phyloP scores from a whole-genome alignment of 192 early-diverging fungal genomes.

The Backusella liffmaniae region DNA sequence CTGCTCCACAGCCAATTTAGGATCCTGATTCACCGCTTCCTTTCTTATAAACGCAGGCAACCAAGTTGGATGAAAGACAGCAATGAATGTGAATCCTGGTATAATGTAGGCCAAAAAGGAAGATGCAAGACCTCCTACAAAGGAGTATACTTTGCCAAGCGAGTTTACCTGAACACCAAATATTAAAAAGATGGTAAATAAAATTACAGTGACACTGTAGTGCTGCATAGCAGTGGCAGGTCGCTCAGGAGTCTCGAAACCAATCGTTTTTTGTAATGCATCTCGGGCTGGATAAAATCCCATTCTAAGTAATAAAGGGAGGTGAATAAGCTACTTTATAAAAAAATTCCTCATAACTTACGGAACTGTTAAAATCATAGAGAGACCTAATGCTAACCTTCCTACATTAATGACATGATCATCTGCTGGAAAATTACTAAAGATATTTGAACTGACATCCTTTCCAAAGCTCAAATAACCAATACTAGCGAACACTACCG shows the following conservation, averaged over 20 bases:
- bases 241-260: slow-evolving; percentile 35
- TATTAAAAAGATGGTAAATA: slow-evolving; percentile 38
- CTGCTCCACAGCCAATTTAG: neutral
- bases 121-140: slow-evolving; percentile 49
- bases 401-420: slow-evolving; percentile 61
- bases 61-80: slow-evolving; percentile 35
- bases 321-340: neutral
- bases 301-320: slow-evolving; percentile 28
- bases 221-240: slow-evolving; percentile 37
- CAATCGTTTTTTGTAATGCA: slow-evolving; percentile 44
- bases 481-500: slow-evolving; percentile 57
- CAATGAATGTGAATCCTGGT: slow-evolving; percentile 40
- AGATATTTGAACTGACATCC: slow-evolving; percentile 59
- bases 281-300: slow-evolving; percentile 49
- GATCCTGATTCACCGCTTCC: neutral
- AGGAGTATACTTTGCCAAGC: slow-evolving; percentile 46
- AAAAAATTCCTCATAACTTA: slow-evolving; percentile 20
- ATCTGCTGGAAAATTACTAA: slow-evolving; percentile 61
- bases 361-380: slow-evolving; percentile 58
- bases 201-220: slow-evolving; percentile 36
- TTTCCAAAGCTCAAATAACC: slow-evolving; percentile 63
- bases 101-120: slow-evolving; percentile 52
- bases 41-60: neutral
- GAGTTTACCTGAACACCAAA: slow-evolving; percentile 38
- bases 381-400: slow-evolving; percentile 56